Evolutionary conservation across 495 filamentous ascomycete genomes (phyloP), one percentile per base, ranked within the genome.

Genomic region (Filosporella fistucella): DNA sequence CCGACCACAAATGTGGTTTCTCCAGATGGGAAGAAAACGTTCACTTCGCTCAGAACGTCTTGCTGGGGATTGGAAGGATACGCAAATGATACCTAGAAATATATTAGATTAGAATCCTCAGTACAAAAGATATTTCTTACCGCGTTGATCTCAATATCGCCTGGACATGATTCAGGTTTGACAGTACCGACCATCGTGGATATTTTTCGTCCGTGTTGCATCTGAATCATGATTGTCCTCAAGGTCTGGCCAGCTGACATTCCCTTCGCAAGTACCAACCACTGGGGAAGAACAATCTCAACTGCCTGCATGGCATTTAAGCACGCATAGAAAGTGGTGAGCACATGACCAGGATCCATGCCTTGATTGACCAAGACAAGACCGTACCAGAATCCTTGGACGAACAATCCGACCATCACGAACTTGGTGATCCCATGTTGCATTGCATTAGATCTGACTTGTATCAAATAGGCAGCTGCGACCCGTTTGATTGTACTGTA

Each of bases 331-430:
- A 96, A 95, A 0, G 89, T 86, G 2, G 89, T 91, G 35, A 96
- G 60, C 14, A 96, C 79, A 38, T 82, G 72, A 6, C 85, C 91
- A 0, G 88, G 67, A 12, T 73, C 72, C 30, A 79, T 28, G 6
- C 67, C 64, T 7, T 66, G 60, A 10, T 64, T 64, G 16, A 89
- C 79, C 6, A 95, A 69, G 1, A 74, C 63, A 41, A 81, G 78
- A 0, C 90, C 91, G 61, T 89, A 95, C 80, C 87, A 96, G 55
- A 98, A 96, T 0, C 91, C 91, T 55, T 89, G 79, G 1, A 95
- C 85, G 46, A 97, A 96, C 67, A 97, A 84, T 2, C 73, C 72
- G 13, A 89, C 76, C 26, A 82, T 83, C 66, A 87, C 77, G 53
- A 95, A 73, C 34, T 84, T 82, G 34, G 86, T 72, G 36, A 86